Evolutionary conservation across 2,329 filamentous ascomycete species (phyloP), one percentile per base, ranked within the genome.

Genomic region (Ascomycota sp.): DNA sequence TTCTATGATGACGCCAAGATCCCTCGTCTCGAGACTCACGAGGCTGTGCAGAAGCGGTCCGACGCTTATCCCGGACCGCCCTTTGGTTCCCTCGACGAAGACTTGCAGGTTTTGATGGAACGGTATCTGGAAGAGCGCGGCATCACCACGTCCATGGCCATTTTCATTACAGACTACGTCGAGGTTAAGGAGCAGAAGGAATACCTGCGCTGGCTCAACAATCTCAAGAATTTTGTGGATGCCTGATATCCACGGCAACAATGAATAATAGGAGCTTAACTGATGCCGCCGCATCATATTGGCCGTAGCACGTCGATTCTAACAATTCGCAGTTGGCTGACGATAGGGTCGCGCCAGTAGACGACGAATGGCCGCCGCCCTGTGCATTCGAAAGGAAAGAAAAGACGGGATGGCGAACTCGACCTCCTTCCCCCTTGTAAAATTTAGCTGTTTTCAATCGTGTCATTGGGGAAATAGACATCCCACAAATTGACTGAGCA

Each of bases 141-240:
- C 39, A 71, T 98, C 56, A 82, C 86, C 46, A 74, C 77, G 43
- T 69, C 75, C 34, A 68, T 98, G 43, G 86, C 85, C 31, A 60
- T 85, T 41, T 94, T 95, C 55, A 75, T 92, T 27, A 82, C 85
- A 23, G 85, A 95, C 53, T 98, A 93, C 60, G 85, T 95, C 47
- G 83, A 95, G 51, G 71, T 79, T 57, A 98, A 98, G 75, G 89
- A 98, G 70, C 86, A 95, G 70, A 78, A 74, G 59, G 89, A 98
- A 66, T 98, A 98, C 56, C 61, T 91, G 36, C 61, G 67, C 40
- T 98, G 91, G 89, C 61, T 98, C 53, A 68, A 73, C 53, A 79
- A 78, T 49, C 68, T 94, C 55, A 89, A 86, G 71, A 61, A 57
- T 38, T 94, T 95, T 48, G 63, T 94, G 40, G 75, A 79, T 50